phyloP scores from a whole-genome alignment of 768 basidiomycete genomes.

The Xerocomellus amylosporus region DNA sequence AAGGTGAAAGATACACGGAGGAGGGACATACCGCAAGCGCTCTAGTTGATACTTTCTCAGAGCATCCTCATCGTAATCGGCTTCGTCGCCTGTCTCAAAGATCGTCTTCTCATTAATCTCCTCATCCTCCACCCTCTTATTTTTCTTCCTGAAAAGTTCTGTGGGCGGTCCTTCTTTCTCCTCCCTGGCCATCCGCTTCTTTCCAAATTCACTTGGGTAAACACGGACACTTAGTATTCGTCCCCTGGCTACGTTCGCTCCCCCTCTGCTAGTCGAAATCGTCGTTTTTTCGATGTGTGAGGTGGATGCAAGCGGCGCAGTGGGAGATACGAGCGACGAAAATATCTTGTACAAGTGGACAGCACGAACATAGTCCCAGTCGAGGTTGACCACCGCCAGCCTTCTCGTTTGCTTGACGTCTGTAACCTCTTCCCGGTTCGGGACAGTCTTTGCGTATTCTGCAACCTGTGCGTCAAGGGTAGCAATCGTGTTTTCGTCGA shows the following conservation, averaged over 20 bases:
- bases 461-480: conserved; percentile 74
- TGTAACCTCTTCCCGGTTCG: conserved; percentile 43
- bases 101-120: conserved; percentile 65
- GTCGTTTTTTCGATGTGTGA: conserved; percentile 14
- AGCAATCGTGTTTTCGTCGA: conserved; percentile 73
- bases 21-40: conserved; percentile 67
- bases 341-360: conserved; percentile 89
- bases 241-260: conserved; percentile 48
- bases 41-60: conserved; percentile 91
- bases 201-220: conserved; percentile 94
- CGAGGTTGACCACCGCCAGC: conserved; percentile 90
- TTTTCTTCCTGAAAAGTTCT: conserved; percentile 70
- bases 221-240: conserved; percentile 74
- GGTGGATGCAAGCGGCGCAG: conserved; percentile 41
- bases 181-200: conserved; percentile 79
- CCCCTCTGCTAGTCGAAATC: conserved; percentile 8
- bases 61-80: conserved; percentile 85
- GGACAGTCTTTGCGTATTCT: conserved; percentile 48
- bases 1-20: not conserved
- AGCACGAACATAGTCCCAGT: conserved; percentile 96
- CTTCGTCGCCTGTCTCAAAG: conserved; percentile 63
- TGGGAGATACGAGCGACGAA: conserved; percentile 74
- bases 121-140: conserved; percentile 39
- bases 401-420: conserved; percentile 56
- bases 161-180: conserved; percentile 87